Base-by-base conservation (phyloP, 1,139 yeast genomes). In the Magnusiomyces magnusii region DNA sequence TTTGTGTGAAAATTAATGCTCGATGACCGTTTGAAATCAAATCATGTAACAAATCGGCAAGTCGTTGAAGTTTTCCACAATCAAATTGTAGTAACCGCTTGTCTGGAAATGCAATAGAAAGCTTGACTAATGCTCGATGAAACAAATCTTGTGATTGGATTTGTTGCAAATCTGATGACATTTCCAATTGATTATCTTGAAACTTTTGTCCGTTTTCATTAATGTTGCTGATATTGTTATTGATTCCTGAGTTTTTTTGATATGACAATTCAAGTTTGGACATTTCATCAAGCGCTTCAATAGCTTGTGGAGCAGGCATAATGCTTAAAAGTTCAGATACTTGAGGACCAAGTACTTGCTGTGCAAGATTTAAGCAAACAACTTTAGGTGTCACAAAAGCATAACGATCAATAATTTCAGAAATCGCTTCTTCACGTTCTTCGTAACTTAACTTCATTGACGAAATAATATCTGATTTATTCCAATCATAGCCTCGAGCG, bases 91-190 rank as follows among this genome's bases (percentile, higher is more conserved):
- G 75, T 62, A 95, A 76, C 17, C 95, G 85, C 69, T 92, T 93
- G 69, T 95, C 99, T 0, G 99, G 99, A 71, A 95, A 95, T 19
- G 96, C 97, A 67, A 95, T 90, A 0, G 97, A 86, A 55, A 91
- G 76, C 67, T 91, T 88, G 23, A 90, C 87, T 71, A 93, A 97
- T 0, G 95, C 76, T 62, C 84, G 84, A 68, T 91, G 97, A 74
- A 90, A 86, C 17, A 96, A 91, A 60, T 41, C 24, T 34, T 60
- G 62, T n/a, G 54, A 52, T 17, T 58, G 54, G 23, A 58, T 53
- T 21, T 54, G 42, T 9, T 44, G 52, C 60, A 42, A 55, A 36
- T 36, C 54, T 41, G 19, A 28, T 21, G 31, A 87, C 84, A 9
- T 70, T 9, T n/a, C n/a, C n/a, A n/a, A n/a, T n/a, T n/a, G n/a